These are phyloP conservation scores for Solanum medicagineum DNA, from an alignment of 257 asterid species.

Conservation along the genomic window DNA sequence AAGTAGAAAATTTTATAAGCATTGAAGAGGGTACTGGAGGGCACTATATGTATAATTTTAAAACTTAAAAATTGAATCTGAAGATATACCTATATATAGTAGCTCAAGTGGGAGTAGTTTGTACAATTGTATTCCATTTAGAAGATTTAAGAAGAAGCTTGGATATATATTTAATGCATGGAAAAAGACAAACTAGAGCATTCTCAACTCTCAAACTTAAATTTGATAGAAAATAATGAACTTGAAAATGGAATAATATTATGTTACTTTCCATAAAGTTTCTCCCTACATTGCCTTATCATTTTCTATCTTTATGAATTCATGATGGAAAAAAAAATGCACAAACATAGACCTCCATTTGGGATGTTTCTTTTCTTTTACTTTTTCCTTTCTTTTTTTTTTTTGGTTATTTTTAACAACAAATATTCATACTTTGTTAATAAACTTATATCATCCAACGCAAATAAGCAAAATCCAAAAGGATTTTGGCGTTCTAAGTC, in stretches of 20 bases:
- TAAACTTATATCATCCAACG: neutral
- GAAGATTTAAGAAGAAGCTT: neutral
- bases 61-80: neutral
- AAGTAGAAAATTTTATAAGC: neutral
- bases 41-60: neutral
- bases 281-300: neutral
- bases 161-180: neutral
- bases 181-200: neutral
- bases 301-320: neutral
- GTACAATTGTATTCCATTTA: slow-evolving; percentile 10
- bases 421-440: neutral
- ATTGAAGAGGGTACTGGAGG: neutral
- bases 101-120: slow-evolving; percentile 16
- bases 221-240: neutral
- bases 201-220: neutral
- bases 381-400: no score
- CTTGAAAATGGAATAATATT: neutral
- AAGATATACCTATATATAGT: neutral
- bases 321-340: neutral
- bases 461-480: neutral
- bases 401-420: neutral
- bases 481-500: neutral
- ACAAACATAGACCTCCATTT: neutral
- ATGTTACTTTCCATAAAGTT: neutral
- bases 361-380: neutral